Evolutionary conservation across 345 rosid species (phyloP).

Genomic region (Aquilaria sinensis): DNA sequence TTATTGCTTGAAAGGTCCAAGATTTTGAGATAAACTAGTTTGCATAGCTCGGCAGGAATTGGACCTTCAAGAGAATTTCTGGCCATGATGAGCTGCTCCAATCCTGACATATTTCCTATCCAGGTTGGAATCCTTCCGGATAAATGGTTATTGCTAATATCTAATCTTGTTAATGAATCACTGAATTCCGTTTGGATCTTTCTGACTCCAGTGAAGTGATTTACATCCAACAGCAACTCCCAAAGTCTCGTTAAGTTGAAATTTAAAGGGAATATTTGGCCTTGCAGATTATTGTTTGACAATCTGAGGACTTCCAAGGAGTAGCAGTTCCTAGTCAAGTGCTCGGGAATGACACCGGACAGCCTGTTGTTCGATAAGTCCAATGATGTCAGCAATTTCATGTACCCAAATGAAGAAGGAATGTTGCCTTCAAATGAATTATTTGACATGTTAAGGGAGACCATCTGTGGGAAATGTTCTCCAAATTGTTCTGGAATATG

Average conservation of each 20-base stretch:
- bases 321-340: neutral
- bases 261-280: neutral
- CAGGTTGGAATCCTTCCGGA: neutral
- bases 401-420: constrained; percentile 4
- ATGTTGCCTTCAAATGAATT: constrained; percentile 5
- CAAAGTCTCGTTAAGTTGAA: neutral
- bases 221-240: neutral
- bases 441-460: neutral
- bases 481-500: constrained; percentile 4
- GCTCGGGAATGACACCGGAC: constrained; percentile 5
- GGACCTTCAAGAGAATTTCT: constrained; percentile 7
- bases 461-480: neutral
- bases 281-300: constrained; percentile 11
- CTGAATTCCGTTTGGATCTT: neutral
- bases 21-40: too few species aligned
- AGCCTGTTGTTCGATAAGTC: neutral
- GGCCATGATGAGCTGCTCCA: neutral
- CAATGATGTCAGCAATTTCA: neutral
- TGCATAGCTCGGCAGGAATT: neutral
- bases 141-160: constrained; percentile 9
- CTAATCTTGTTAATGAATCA: neutral
- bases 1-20: too few species aligned
- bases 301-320: neutral
- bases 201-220: neutral
- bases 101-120: neutral